Conservation (phyloP, 2,329 filamentous ascomycete species). For the Cladosporium sp. region DNA sequence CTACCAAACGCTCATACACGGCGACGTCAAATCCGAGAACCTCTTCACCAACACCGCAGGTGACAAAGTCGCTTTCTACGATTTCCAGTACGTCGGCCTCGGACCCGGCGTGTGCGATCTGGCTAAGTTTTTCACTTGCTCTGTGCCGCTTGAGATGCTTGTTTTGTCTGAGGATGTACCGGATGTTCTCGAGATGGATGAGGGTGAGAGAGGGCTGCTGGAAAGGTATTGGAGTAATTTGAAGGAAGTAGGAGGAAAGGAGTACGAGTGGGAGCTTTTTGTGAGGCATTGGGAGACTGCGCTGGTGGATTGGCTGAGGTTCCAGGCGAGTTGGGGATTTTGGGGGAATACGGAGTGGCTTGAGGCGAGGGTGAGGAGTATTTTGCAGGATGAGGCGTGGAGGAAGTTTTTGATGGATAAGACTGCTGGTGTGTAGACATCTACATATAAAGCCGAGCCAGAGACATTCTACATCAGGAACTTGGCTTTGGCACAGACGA, state of each 20-base stretch:
- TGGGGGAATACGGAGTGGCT: constrained; percentile 33
- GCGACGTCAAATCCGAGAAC: constrained; percentile 70
- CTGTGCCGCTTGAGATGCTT: constrained; percentile 59
- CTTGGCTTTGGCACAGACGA: no score
- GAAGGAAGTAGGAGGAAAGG: constrained; percentile 32
- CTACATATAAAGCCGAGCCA: no score
- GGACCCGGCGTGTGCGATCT: constrained; percentile 66
- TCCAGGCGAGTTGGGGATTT: constrained; percentile 39
- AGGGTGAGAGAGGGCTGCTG: constrained; percentile 55
- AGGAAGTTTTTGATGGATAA: neutral
- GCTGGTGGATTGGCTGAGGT: constrained; percentile 64
- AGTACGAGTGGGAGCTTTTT: constrained; percentile 58
- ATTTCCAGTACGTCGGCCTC: constrained; percentile 68
- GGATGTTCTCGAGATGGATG: constrained; percentile 49
- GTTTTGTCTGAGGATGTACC: constrained; percentile 35
- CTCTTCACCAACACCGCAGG: constrained; percentile 58
- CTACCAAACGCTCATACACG: constrained; percentile 62
- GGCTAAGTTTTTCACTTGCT: constrained; percentile 67
- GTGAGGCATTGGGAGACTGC: constrained; percentile 65
- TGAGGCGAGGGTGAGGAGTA: constrained; percentile 24
- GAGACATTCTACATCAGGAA: neutral
- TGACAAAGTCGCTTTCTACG: constrained; percentile 61
- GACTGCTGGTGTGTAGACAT: neutral
- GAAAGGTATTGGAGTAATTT: constrained; percentile 50
- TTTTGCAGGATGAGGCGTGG: constrained; percentile 25